phyloP scores from a whole-genome alignment of 164 flowering plant genomes.

The Dillenia suffruticosa region DNA sequence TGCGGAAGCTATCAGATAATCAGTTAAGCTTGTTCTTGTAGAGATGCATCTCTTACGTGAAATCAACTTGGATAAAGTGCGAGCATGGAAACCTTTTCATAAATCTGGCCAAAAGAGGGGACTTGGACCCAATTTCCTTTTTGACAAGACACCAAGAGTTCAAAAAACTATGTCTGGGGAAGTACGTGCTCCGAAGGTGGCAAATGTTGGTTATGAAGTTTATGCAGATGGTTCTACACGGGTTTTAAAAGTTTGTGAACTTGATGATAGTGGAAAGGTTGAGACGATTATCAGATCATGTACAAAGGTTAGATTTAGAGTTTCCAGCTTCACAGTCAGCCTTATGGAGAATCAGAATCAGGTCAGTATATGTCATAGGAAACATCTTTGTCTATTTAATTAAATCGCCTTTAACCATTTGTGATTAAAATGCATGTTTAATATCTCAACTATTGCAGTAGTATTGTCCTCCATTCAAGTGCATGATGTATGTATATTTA shows the following conservation, averaged over 20 bases:
- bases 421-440: not conserved
- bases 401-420: not conserved
- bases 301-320: constrained; percentile 54
- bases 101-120: constrained; percentile 47
- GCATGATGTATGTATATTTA: no score
- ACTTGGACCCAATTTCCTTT: constrained; percentile 37
- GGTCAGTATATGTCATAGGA: constrained; percentile 30
- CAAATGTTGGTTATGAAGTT: constrained; percentile 74
- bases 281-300: constrained; percentile 26
- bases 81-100: constrained; percentile 73
- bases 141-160: constrained; percentile 30
- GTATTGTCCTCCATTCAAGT: no score
- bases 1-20: not conserved
- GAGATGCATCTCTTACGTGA: constrained; percentile 56
- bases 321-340: constrained; percentile 48
- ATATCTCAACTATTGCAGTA: no score
- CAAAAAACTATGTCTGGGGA: constrained; percentile 24
- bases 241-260: constrained; percentile 67
- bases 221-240: constrained; percentile 86
- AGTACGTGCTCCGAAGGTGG: constrained; percentile 28
- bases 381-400: not conserved
- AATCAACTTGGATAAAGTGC: constrained; percentile 83
- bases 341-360: constrained; percentile 54
- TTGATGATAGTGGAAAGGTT: constrained; percentile 34
- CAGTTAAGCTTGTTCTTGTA: constrained; percentile 22